Base-by-base conservation (phyloP, 495 filamentous ascomycete species). In the Penicillium roqueforti region DNA sequence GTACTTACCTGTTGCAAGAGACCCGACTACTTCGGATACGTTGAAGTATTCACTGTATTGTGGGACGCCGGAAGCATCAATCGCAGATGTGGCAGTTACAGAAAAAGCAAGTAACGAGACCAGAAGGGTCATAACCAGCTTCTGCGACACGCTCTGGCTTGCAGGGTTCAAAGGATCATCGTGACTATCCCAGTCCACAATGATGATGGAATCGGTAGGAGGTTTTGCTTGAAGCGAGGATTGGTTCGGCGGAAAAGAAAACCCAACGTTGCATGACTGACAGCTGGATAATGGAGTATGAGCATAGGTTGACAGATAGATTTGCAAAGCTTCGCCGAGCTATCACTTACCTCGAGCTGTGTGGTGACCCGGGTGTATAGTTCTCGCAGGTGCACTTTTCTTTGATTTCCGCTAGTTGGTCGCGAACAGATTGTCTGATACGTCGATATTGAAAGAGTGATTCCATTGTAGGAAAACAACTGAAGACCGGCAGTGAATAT, bases 151-250 rank as follows among this genome's bases (percentile, higher is more conserved):
- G 14, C 67, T 65, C 73, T 74, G 82, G 57, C 82, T 83, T 32
- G 79, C 78, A 16, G 81, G 82, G 52, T 83, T 80, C 41, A 77
- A 63, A 1, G 74, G 66, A 54, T 83, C 80, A 42, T 47, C 0
- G 3, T n/a, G 32, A 7, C 32, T 6, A 7, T 36, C 32, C 32
- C 32, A 36, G 14, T 14, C 32, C 32, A 36, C 32, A n/a, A 36
- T n/a, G 14, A 36, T 36, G 13, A 1, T 4, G 11, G 31, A n/a
- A 34, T n/a, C 13, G 31, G 5, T n/a, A 13, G 31, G 4, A 6
- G 31, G 13, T 34, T n/a, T n/a, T 34, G 4, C 31, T 6, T 34
- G 31, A 6, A n/a, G 13, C 13, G 13, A 34, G 11, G 6, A 6
- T 13, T 34, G 31, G 3, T 34, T 34, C 5, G 4, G 13, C 13